A percentile compares a stretch with the other conserved stretches of the same genome.
These are phyloP conservation scores for Xerocomus brunneocitrinus DNA, from an alignment of 768 basidiomycete genomes.

Conservation along the genomic window DNA sequence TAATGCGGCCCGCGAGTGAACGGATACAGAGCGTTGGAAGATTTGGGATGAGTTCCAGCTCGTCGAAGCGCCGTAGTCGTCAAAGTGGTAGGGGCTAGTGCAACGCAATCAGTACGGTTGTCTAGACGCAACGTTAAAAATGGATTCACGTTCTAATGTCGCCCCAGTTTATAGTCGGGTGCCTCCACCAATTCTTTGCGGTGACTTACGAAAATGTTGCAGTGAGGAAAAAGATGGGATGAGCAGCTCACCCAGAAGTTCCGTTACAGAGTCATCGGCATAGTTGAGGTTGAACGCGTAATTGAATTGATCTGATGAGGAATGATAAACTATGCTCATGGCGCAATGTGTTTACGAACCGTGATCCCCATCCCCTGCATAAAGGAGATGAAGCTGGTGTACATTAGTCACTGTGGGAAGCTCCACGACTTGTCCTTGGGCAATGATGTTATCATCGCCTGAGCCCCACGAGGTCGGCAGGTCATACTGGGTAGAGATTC, in stretches of 20 bases:
- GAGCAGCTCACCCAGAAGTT: constrained; percentile 31
- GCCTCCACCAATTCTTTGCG: constrained; percentile 44
- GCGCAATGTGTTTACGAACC: constrained; percentile 19
- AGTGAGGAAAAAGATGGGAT: neutral
- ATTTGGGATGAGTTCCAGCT: constrained; percentile 44
- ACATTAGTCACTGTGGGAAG: constrained; percentile 32
- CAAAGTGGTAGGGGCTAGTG: constrained; percentile 44
- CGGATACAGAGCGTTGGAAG: constrained; percentile 41
- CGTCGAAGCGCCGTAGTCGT: constrained; percentile 28
- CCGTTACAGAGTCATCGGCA: constrained; percentile 32
- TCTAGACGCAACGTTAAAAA: neutral
- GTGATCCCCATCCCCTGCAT: constrained; percentile 39
- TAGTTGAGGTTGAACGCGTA: constrained; percentile 36
- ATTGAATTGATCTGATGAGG: constrained; percentile 28
- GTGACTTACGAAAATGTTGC: constrained; percentile 30
- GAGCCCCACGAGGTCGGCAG: constrained; percentile 41
- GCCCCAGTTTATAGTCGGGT: constrained; percentile 38
- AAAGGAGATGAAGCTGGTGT: constrained; percentile 48
- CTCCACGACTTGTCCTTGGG: constrained; percentile 38
- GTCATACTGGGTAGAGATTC: constrained; percentile 33
- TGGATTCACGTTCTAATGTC: constrained; percentile 40
- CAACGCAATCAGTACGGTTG: neutral
- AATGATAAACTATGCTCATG: neutral
- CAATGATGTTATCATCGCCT: constrained; percentile 41
- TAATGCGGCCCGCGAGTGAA: constrained; percentile 38